These are phyloP conservation scores for Pichia sorboxylosa DNA, from an alignment of 1,139 yeast species.

Conservation along the genomic window DNA sequence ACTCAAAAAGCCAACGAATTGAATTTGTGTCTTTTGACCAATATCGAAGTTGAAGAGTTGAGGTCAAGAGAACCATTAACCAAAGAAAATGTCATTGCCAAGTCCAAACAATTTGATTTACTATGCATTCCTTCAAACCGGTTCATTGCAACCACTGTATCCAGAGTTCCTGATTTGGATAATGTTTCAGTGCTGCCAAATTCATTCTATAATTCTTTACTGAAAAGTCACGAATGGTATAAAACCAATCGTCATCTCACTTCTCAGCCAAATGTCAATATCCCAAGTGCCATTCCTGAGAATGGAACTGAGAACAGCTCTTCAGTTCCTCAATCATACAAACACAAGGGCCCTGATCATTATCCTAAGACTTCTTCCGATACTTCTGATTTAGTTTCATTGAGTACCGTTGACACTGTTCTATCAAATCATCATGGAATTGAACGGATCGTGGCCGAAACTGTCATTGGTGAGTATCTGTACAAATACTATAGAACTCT, in stretches of 20 bases:
- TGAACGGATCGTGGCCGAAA: constrained; percentile 83
- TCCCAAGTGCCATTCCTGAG: constrained; percentile 8
- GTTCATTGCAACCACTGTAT: constrained; percentile 49
- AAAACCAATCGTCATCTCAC: constrained; percentile 27
- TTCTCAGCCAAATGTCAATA: background rate
- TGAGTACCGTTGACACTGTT: constrained; percentile 42
- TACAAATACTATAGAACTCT: constrained; percentile 76
- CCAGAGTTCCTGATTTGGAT: constrained; percentile 41
- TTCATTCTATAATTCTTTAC: constrained; percentile 48
- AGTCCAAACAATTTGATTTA: constrained; percentile 35
- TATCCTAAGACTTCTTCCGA: constrained; percentile 6
- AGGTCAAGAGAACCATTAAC: constrained; percentile 16
- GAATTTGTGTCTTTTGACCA: constrained; percentile 34
- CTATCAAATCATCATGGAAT: constrained; percentile 65
- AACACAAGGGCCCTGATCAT: constrained; percentile 3
- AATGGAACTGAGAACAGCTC: constrained; percentile 1
- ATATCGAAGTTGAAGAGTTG: constrained; percentile 20
- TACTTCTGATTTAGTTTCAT: constrained; percentile 11
- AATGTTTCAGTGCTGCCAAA: constrained; percentile 55
- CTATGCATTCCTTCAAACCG: constrained; percentile 44
- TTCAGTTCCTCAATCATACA: background rate
- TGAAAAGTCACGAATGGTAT: constrained; percentile 25
- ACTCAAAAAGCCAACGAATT: constrained; percentile 33
- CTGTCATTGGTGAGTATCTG: constrained; percentile 84
- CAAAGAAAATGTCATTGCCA: constrained; percentile 17